phyloP scores from a whole-genome alignment of 352 stramenopile species.

The Globisporangium nagaii region DNA sequence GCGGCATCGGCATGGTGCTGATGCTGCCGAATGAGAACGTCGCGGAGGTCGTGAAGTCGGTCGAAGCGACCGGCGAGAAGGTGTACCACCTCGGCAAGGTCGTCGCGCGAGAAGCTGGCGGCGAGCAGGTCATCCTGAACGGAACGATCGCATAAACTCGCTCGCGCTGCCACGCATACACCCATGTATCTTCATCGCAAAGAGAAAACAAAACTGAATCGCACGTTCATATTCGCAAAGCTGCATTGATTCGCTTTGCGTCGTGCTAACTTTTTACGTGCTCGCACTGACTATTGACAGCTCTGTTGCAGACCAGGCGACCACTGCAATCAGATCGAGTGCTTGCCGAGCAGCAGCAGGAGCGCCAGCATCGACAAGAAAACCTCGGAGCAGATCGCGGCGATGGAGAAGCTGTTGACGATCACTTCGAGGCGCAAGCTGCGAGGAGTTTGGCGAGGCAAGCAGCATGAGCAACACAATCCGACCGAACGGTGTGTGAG shows the following conservation, averaged over 20 bases:
- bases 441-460: too few relatives aligned
- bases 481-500: too few relatives aligned
- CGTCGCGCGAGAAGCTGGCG: conserved; percentile 36
- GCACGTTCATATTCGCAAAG: conserved; percentile 7
- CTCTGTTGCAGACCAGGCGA: background rate
- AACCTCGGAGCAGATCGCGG: conserved; percentile 48
- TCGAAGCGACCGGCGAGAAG: conserved; percentile 84
- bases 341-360: conserved; percentile 22
- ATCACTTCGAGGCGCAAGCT: conserved; percentile 58
- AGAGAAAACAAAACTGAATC: background rate
- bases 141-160: conserved; percentile 51
- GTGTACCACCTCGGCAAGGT: conserved; percentile 90
- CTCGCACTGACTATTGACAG: background rate
- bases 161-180: background rate
- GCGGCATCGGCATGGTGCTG: conserved; percentile 98
- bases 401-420: conserved; percentile 57
- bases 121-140: conserved; percentile 85
- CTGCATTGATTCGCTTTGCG: background rate
- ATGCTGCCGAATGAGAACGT: conserved; percentile 90
- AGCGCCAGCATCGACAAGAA: conserved; percentile 46
- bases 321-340: conserved; percentile 4
- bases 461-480: too few relatives aligned
- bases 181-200: conserved; percentile 2
- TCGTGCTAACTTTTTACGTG: background rate
- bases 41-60: conserved; percentile 76